These are phyloP conservation scores for Panellus pusillus DNA, from an alignment of 768 basidiomycete species.

Conservation along the genomic window DNA sequence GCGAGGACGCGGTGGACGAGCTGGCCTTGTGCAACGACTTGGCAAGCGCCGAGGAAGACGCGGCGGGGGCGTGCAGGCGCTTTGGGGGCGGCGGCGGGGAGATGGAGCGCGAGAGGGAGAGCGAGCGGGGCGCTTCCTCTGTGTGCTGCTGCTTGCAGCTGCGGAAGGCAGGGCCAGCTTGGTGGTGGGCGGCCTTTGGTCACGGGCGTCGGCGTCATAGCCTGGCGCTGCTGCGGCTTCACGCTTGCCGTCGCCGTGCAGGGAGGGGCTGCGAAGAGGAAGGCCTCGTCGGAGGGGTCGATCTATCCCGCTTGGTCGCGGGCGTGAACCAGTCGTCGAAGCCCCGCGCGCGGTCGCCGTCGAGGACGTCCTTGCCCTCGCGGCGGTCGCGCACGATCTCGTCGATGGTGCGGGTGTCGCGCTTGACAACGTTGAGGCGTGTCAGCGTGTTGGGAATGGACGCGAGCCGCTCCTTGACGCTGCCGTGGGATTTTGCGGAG, in stretches of 20 bases:
- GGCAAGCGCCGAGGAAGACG: not conserved
- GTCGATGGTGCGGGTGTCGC: constrained; percentile 80
- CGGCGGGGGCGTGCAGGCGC: constrained; percentile 3
- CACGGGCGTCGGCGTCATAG: not conserved
- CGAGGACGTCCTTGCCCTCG: constrained; percentile 56
- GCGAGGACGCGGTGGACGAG: not conserved
- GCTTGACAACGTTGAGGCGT: constrained; percentile 72
- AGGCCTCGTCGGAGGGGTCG: constrained; percentile 3
- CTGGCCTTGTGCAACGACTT: not conserved
- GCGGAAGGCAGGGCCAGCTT: not conserved
- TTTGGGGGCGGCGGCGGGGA: constrained; percentile 14
- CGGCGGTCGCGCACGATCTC: constrained; percentile 73
- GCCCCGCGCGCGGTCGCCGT: constrained; percentile 70
- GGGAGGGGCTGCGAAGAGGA: constrained; percentile 10
- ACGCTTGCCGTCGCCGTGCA: not conserved
- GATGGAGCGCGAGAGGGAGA: constrained; percentile 16
- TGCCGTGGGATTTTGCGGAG: constrained; percentile 34
- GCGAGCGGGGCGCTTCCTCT: constrained; percentile 63
- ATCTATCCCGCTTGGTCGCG: constrained; percentile 32
- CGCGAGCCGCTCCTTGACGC: constrained; percentile 65
- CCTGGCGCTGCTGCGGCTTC: not conserved
- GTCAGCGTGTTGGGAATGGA: constrained; percentile 68
- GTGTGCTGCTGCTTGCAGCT: not conserved
- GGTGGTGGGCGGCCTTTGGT: constrained; percentile 3
- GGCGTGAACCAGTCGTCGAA: constrained; percentile 80